A percentile compares a stretch with the other conserved stretches of the same genome.
phyloP scores from a whole-genome alignment of 768 basidiomycete genomes.

The Thelephora aurantiotincta region DNA sequence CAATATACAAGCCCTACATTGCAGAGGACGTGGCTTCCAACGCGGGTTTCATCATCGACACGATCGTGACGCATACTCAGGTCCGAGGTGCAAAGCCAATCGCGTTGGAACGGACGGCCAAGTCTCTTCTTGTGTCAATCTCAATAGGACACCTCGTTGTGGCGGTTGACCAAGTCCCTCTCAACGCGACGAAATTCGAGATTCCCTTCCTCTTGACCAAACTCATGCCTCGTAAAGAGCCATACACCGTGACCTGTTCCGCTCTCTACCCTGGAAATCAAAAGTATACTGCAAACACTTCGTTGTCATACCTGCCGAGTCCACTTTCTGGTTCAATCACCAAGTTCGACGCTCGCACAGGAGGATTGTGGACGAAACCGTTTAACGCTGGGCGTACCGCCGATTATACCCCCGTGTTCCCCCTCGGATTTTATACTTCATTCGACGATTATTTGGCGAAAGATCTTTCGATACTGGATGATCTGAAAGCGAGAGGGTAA shows the following conservation, averaged over 20 bases:
- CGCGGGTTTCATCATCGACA: conserved; percentile 23
- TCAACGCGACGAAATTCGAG: conserved; percentile 24
- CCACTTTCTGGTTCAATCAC: conserved; percentile 26
- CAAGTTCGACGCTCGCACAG: conserved; percentile 33
- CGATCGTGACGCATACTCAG: conserved; percentile 21
- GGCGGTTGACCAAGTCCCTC: conserved; percentile 16
- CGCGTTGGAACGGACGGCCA: neutral
- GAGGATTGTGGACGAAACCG: conserved; percentile 26
- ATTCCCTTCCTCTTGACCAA: conserved; percentile 19
- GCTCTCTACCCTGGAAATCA: conserved; percentile 18
- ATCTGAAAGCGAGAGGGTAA: conserved; percentile 45
- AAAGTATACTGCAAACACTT: conserved; percentile 17
- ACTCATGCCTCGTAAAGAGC: conserved; percentile 15
- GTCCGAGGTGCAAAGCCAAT: conserved; percentile 22
- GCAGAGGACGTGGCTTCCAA: conserved; percentile 21
- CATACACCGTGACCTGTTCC: conserved; percentile 21
- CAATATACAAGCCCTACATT: conserved; percentile 33
- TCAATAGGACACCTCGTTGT: conserved; percentile 13
- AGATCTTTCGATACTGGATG: conserved; percentile 38
- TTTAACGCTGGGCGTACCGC: conserved; percentile 10
- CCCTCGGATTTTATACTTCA: conserved; percentile 62
- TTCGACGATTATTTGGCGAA: conserved; percentile 38
- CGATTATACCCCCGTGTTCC: conserved; percentile 30
- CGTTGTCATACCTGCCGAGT: conserved; percentile 27
- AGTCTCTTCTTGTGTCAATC: conserved; percentile 16